Base-by-base conservation (phyloP, 768 basidiomycete genomes). In the Amanita inopinata region DNA sequence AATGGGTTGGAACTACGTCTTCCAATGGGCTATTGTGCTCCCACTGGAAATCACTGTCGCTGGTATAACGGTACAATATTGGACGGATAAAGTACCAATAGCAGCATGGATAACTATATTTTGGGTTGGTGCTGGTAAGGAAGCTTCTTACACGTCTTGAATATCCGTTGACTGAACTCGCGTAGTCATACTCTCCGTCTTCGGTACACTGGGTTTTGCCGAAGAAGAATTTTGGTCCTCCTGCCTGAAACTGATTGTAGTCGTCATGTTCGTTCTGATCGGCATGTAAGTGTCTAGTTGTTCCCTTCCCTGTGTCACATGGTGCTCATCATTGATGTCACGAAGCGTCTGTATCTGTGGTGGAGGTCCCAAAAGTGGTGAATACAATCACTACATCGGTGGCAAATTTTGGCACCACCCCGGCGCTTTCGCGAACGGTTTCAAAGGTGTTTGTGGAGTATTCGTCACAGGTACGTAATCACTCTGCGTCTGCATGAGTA, bases 141-240 rank as follows among this genome's bases (percentile, higher is more conserved):
- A 46, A 20, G 53, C 38, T 32, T 4, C 12, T 31, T 35, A 10
- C 10, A 1, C 12, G 10, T 15, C 12, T 40, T 31, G n/a, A n/a
- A n/a, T n/a, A n/a, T n/a, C n/a, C 45, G 33, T 28, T 24, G 25
- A n/a, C 25, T 20, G 5, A 30, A 5, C 1, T 28, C 11, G 12
- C 24, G 6, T 34, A 71, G 69, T 58, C 5, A 61, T 71, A 15
- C 38, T 64, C 27, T 56, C 59, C 38, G 27, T 69, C 14, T 69
- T 71, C 39, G 69, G 68, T 44, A 69, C 69, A 9, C 61, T 71
- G 8, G 68, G 68, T 8, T 71, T 61, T 39, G 67, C 69, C 0
- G 69, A 71, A 51, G 69, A 69, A 56, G 68, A 69, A 40, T 71
- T 69, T 46, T 71, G 69, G 69, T 65, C 68, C n/a, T 69, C 69